A percentile compares a stretch with the other conserved stretches of the same genome.
phyloP scores from a whole-genome alignment of 2,329 filamentous ascomycete genomes.

The Aureobasidium sp. region DNA sequence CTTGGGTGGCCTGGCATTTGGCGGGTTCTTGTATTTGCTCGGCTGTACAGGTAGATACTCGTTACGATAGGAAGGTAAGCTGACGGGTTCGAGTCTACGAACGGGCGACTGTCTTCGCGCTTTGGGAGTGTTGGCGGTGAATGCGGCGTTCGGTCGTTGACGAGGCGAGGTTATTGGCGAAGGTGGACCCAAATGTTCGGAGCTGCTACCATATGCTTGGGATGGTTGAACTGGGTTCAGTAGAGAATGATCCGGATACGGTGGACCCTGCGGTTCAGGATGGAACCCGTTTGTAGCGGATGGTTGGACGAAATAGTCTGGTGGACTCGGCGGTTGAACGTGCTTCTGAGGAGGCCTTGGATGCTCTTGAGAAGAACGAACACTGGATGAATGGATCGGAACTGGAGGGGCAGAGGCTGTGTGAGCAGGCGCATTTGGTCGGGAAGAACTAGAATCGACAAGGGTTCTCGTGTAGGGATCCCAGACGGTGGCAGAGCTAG shows the following conservation, averaged over 20 bases:
- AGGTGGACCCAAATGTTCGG: constrained; percentile 9
- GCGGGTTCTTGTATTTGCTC: constrained; percentile 22
- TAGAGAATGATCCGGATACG: constrained; percentile 25
- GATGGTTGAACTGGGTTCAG: constrained; percentile 15
- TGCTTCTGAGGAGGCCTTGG: not conserved
- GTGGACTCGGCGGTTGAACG: constrained; percentile 19
- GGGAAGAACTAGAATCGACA: constrained; percentile 16
- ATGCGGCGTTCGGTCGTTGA: not conserved
- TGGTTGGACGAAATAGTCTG: not conserved
- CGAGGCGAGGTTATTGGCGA: constrained; percentile 4
- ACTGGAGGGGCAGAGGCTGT: constrained; percentile 5
- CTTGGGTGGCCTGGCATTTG: constrained; percentile 18
- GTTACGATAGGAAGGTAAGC: constrained; percentile 37
- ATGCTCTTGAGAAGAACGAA: not conserved
- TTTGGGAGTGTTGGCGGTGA: constrained; percentile 6
- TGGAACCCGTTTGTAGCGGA: constrained; percentile 10
- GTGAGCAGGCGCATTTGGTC: not conserved
- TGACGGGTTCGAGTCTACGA: constrained; percentile 7
- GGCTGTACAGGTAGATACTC: constrained; percentile 38
- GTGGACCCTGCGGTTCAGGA: constrained; percentile 12
- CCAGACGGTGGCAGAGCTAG: constrained; percentile 18
- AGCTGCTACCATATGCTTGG: not conserved
- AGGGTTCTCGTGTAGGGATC: constrained; percentile 27
- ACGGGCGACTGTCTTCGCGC: constrained; percentile 13
- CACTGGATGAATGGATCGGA: not conserved